Evolutionary conservation across 768 basidiomycete species (phyloP).

Genomic region (Hygrocybe coccinea): DNA sequence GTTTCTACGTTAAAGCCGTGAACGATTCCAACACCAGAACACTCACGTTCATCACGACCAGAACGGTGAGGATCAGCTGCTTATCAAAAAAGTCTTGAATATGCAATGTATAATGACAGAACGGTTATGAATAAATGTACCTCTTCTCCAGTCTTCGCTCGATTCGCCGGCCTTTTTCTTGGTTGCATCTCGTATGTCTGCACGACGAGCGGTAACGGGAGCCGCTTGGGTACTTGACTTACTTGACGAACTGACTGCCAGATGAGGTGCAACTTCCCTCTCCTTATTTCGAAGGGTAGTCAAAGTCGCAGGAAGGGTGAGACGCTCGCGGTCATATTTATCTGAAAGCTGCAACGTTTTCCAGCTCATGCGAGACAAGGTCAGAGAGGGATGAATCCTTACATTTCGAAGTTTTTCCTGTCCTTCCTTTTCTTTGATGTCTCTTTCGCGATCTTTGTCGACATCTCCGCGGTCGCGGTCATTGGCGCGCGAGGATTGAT

Average conservation of each 20-base stretch:
- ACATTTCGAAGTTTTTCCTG: slow-evolving; percentile 76
- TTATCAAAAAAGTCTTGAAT: slow-evolving; percentile 19
- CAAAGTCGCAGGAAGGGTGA: slow-evolving; percentile 43
- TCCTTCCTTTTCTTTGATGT: slow-evolving; percentile 68
- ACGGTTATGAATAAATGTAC: slow-evolving; percentile 38
- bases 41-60: slow-evolving; percentile 60
- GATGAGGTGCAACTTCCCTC: slow-evolving; percentile 61
- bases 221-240: slow-evolving; percentile 35
- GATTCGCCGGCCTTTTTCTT: slow-evolving; percentile 71
- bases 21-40: slow-evolving; percentile 7
- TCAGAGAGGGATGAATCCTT: slow-evolving; percentile 27
- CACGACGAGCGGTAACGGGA: slow-evolving; percentile 43
- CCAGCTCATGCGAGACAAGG: slow-evolving; percentile 1
- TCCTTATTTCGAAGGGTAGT: slow-evolving; percentile 57
- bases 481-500: slow-evolving; percentile 69
- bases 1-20: slow-evolving; percentile 2
- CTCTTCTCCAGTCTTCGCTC: slow-evolving; percentile 83
- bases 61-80: slow-evolving; percentile 48
- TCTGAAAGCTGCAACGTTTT: slow-evolving; percentile 62
- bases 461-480: slow-evolving; percentile 55
- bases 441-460: slow-evolving; percentile 53
- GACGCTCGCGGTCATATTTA: slow-evolving; percentile 80
- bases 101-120: slow-evolving; percentile 4
- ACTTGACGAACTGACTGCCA: slow-evolving; percentile 39
- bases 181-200: slow-evolving; percentile 53